Conservation (phyloP, 768 basidiomycete species). For the Calvatia gigantea region DNA sequence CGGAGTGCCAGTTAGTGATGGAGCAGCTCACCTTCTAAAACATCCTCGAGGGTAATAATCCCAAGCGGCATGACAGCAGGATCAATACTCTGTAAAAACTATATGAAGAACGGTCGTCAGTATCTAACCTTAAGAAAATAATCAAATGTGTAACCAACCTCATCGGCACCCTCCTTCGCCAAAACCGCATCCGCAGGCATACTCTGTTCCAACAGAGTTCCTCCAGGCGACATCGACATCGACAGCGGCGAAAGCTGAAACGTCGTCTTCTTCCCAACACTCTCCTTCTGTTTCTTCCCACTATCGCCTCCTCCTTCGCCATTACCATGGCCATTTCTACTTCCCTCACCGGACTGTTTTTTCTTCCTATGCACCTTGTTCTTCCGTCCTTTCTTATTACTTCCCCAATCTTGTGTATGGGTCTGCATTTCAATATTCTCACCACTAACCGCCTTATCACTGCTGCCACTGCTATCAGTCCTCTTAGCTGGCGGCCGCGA, state of each 20-base stretch:
- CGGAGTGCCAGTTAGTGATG: too few relatives aligned
- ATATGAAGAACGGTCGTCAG: not conserved
- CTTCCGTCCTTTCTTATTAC: not conserved
- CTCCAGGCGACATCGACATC: constrained; percentile 40
- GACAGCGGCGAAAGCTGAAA: constrained; percentile 37
- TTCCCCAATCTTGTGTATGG: not conserved
- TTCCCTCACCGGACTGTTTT: too few relatives aligned
- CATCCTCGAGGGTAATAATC: constrained; percentile 91
- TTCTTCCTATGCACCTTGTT: too few relatives aligned
- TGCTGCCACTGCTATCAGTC: not conserved
- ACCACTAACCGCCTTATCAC: too few relatives aligned
- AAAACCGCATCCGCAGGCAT: constrained; percentile 90
- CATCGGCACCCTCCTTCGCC: constrained; percentile 69
- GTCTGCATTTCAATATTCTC: not conserved
- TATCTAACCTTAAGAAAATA: not conserved
- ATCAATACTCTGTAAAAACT: constrained; percentile 83
- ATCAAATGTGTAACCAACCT: constrained; percentile 37
- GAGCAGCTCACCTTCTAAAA: constrained; percentile 79
- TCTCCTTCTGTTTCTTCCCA: constrained; percentile 12
- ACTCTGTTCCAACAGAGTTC: constrained; percentile 65
- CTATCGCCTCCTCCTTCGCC: too few relatives aligned
- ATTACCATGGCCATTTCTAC: not conserved
- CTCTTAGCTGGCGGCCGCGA: not conserved
- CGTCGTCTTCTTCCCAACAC: constrained; percentile 24
- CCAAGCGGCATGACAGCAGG: constrained; percentile 82